Base-by-base conservation (phyloP, 176 grass and related monocot species). In the Luzula sylvatica region DNA sequence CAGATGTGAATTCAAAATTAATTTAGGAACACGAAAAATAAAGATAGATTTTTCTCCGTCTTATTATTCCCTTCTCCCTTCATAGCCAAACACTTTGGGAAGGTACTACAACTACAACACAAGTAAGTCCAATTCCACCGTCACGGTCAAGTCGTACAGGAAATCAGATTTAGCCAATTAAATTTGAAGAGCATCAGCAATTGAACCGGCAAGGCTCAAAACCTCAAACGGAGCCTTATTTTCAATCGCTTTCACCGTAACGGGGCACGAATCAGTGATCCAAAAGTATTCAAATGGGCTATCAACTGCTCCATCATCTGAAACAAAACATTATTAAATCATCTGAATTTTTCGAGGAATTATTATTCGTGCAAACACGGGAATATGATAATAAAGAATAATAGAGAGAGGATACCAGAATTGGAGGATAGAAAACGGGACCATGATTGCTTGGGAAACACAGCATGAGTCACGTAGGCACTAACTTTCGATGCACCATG, bases 391-490 rank as follows among this genome's bases (percentile, higher is more conserved):
- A 62, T 28, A 19, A 58, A 46, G 11, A 13, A 22, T 11, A 13
- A 26, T 5, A 38, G 25, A 65, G 72, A 69, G 13, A 55, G 25
- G 30, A 52, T 78, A 95, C 88, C 79, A 59, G 81, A 82, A 78
- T 78, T 78, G 42, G 68, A 65, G 0, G 71, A 13, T 41, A 72
- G 28, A 53, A 95, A 95, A 15, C 77, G 76, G 15, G 77, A 77
- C 72, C 79, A 88, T 3, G 90, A 95, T 17, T 51, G 63, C 19
- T 88, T 85, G 5, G 89, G 89, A 50, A 88, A 95, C 22, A 95
- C 79, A 60, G 78, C 84, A 67, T 95, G 90, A 70, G 90, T 95
- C 21, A 88, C 90, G 67, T 88, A 95, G n/a, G 90, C 83, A 42
- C 83, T 95, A 39, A 95, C 71, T 79, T 82, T 95, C 56, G 70